A percentile compares a stretch with the other conserved stretches of the same genome.
phyloP scores from a whole-genome alignment of 768 basidiomycete genomes.

The Lactarius quietus region DNA sequence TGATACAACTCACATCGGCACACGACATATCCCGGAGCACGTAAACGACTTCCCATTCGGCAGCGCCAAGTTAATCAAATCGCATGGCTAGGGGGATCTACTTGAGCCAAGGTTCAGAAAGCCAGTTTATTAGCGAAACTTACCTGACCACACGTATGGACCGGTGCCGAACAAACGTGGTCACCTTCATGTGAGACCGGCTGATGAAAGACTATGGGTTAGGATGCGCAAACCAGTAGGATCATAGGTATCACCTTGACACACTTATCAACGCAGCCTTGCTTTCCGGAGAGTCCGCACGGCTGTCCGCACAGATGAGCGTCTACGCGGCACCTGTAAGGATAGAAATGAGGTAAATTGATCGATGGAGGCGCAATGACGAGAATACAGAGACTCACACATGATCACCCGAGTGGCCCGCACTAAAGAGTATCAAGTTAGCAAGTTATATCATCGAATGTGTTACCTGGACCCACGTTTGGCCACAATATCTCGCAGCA shows the following conservation, averaged over 20 bases:
- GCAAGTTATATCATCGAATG: not conserved
- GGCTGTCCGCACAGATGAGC: conserved; percentile 50
- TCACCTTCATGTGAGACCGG: conserved; percentile 34
- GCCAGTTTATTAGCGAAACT: not conserved
- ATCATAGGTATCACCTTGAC: conserved; percentile 41
- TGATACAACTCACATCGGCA: conserved; percentile 4
- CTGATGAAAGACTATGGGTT: too few relatives aligned
- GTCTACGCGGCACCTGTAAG: conserved; percentile 40
- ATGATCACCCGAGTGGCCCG: conserved; percentile 53
- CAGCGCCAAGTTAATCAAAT: not conserved
- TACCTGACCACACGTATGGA: conserved; percentile 57
- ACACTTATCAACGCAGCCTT: conserved; percentile 51
- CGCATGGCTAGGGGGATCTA: not conserved
- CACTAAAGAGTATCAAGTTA: conserved; percentile 37
- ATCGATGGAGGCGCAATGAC: not conserved
- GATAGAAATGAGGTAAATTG: not conserved
- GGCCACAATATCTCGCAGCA: conserved; percentile 38
- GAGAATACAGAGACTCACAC: conserved; percentile 39
- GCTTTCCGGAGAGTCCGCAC: conserved; percentile 45
- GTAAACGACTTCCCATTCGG: conserved; percentile 4
- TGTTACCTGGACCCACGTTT: conserved; percentile 38
- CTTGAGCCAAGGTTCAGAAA: too few relatives aligned
- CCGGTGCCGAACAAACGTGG: conserved; percentile 50
- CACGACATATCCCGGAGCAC: conserved; percentile 7
- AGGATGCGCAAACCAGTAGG: not conserved